Evolutionary conservation across 2,329 filamentous ascomycete genomes (phyloP), one percentile per base, ranked within the genome.

Genomic region (Geosmithia flava): DNA sequence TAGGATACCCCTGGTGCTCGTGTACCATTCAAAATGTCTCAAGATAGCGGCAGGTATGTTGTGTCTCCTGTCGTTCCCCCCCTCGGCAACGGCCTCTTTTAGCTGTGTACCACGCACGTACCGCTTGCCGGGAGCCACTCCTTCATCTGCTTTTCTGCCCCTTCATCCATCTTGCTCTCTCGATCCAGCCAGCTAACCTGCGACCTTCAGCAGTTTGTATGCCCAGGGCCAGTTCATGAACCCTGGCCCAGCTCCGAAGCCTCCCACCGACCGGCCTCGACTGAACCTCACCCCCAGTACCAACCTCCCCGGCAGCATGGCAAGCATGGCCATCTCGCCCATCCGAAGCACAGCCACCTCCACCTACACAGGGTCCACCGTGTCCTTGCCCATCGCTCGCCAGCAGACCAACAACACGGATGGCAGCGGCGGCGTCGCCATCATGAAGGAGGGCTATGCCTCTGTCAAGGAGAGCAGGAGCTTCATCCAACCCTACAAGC

Each of bases 381-480:
- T 87, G 55, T 81, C 80, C 2, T 70, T 87, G 17, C 82, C 83
- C n/a, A 74, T 87, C 54, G 73, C 76, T 53, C 73, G 76, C 52
- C 78, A 82, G 55, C 75, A 80, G 56, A 74, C 74, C 53, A 78
- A 76, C 58, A 72, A 74, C 53, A 75, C 71, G 49, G 78, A 81
- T 57, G 80, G 80, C 51, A 72, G 76, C 62, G 81, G 81, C 42
- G 83, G 85, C 19, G 75, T 87, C 44, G 78, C 81, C 11, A 73
- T 90, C 54, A 82, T 88, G 68, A 90, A 89, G 64, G 83, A 91
- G 60, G 87, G 86, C 51, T 86, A 80, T 75, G 86, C 86, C 37
- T 83, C 83, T 49, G 84, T 91, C 62, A 97, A 96, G 72, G 93
- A 97, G 65, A 90, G 90, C 67, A 81, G 81, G 71, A 81, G 87